phyloP scores from a whole-genome alignment of 768 basidiomycete species.

The Lactarius pseudohatsudake region DNA sequence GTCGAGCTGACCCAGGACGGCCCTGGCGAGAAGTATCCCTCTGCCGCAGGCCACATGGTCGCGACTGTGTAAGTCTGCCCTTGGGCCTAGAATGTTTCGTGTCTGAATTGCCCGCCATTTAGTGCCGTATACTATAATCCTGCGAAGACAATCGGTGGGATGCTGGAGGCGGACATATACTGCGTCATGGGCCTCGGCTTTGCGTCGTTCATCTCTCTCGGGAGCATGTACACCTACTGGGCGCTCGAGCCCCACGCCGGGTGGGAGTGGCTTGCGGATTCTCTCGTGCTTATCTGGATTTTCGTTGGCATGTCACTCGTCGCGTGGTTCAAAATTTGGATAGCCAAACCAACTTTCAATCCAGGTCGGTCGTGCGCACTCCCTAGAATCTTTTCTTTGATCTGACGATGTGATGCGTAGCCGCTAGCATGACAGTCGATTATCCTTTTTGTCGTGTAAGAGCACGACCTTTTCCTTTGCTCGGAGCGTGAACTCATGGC shows the following conservation, averaged over 20 bases:
- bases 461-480: not conserved
- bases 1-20: conserved; percentile 57
- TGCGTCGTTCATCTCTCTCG: conserved; percentile 68
- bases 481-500: not conserved
- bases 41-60: conserved; percentile 86
- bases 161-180: conserved; percentile 88
- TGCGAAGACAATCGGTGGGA: conserved; percentile 87
- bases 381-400: not conserved
- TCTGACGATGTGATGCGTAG: conserved; percentile 38
- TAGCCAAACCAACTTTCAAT: conserved; percentile 86
- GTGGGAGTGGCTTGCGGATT: conserved; percentile 72
- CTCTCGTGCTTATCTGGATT: conserved; percentile 76
- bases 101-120: not conserved
- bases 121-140: conserved; percentile 91
- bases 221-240: conserved; percentile 79
- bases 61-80: conserved; percentile 72
- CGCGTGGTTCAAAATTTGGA: conserved; percentile 92
- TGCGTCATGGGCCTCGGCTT: conserved; percentile 71
- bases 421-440: conserved; percentile 85
- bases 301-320: conserved; percentile 77
- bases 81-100: not conserved
- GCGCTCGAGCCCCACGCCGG: conserved; percentile 70
- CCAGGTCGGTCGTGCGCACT: conserved; percentile 52
- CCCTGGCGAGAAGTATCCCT: conserved; percentile 50
- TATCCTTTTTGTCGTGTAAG: conserved; percentile 79